Conservation (phyloP, 1,284 basidiomycete species). For the Peniophora sp. region DNA sequence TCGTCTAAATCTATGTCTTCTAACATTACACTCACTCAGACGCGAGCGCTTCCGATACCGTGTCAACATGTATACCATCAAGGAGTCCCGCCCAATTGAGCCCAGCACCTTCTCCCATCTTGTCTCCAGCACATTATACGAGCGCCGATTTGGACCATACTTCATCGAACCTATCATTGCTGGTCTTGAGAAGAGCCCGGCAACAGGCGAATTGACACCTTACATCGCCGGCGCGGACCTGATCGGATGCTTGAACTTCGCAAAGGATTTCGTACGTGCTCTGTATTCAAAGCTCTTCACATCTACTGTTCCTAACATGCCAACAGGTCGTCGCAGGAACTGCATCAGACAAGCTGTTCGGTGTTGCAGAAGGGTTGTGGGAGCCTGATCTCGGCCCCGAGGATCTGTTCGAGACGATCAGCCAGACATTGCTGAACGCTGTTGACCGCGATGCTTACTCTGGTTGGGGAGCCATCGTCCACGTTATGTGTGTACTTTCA, state of each 20-base stretch:
- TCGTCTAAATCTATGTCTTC: background rate
- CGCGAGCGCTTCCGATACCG: slow-evolving; percentile 88
- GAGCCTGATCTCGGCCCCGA: slow-evolving; percentile 95
- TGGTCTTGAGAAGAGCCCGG: slow-evolving; percentile 72
- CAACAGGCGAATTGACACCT: slow-evolving; percentile 67
- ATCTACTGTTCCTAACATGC: too few species aligned
- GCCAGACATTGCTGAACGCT: slow-evolving; percentile 92
- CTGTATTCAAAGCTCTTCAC: too few species aligned
- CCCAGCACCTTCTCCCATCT: slow-evolving; percentile 96
- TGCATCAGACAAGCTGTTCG: slow-evolving; percentile 89
- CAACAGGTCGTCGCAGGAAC: slow-evolving; percentile 76
- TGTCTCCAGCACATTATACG: slow-evolving; percentile 95
- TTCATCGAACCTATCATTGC: slow-evolving; percentile 98
- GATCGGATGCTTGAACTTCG: slow-evolving; percentile 93
- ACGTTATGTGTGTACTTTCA: slow-evolving; percentile 84
- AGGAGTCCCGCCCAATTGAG: slow-evolving; percentile 96
- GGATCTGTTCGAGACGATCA: slow-evolving; percentile 98
- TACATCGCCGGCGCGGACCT: slow-evolving; percentile 97
- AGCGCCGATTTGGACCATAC: slow-evolving; percentile 94
- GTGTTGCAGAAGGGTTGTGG: slow-evolving; percentile 98
- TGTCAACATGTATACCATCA: slow-evolving; percentile 99
- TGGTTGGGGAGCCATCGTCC: slow-evolving; percentile 94
- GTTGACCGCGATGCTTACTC: slow-evolving; percentile 96
- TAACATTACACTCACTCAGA: slow-evolving; percentile 29
- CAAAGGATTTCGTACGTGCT: slow-evolving; percentile 84